Evolutionary conservation across 495 filamentous ascomycete genomes (phyloP).

Genomic region (Lepidopterella palustris): DNA sequence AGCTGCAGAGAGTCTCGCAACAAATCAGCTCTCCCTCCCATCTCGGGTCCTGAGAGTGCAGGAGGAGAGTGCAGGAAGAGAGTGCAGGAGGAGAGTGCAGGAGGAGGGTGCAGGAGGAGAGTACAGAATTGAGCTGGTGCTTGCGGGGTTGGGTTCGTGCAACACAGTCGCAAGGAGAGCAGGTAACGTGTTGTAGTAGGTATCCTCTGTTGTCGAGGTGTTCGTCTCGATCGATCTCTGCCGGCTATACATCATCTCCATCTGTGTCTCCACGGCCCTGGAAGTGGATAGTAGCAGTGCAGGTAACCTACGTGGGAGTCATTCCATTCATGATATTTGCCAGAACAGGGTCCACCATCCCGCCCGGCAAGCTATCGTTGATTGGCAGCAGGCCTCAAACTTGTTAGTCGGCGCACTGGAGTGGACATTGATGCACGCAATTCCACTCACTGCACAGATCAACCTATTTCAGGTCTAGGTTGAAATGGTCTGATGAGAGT

Average conservation of each 20-base stretch:
- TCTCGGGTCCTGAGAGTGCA: too few species aligned
- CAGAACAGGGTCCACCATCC: neutral
- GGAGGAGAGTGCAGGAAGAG: too few species aligned
- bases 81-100: too few species aligned
- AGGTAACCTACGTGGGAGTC: neutral
- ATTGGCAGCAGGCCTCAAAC: neutral
- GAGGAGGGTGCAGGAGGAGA: neutral
- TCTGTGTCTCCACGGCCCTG: neutral
- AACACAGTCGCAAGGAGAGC: neutral
- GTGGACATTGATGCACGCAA: neutral
- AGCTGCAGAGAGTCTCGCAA: neutral
- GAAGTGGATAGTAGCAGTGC: neutral
- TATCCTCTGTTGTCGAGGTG: neutral
- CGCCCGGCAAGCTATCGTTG: neutral
- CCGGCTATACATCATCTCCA: neutral
- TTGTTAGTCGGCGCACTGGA: neutral
- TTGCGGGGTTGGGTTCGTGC: neutral
- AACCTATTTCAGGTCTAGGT: neutral
- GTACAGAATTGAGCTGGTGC: neutral
- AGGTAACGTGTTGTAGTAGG: neutral
- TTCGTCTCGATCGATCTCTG: neutral
- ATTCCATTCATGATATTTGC: too few species aligned
- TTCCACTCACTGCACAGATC: neutral
- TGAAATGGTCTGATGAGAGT: neutral
- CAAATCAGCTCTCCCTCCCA: neutral